Base-by-base conservation (phyloP, 768 basidiomycete species). In the Lentinula edodes region DNA sequence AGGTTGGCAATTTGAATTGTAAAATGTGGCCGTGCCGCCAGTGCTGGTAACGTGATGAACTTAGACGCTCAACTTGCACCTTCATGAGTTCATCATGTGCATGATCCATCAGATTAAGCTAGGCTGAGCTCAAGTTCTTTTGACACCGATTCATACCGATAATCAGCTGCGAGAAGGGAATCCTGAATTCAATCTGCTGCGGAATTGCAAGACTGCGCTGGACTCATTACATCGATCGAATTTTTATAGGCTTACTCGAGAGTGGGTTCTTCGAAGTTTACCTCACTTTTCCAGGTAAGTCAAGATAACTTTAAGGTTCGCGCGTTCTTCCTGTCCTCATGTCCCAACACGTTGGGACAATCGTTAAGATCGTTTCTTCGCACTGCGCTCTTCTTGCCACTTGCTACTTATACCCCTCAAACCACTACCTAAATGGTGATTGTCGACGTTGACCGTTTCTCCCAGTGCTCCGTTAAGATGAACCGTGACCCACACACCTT, bases 401-500 rank as follows among this genome's bases (percentile, higher is more conserved):
- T 48, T 9, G 8, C 18, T 20, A 38, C 18, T 41, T 54, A 13
- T 23, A 35, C 34, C 28, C 28, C 53, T n/a, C 8, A 54, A n/a
- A 7, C 36, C 16, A 12, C 32, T 54, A 2, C 32, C 16, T 23
- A 10, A 23, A 52, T 52, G 52, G 34, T 52, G 9, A 28, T 28
- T 28, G 3, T 28, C 28, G 3, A 28, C 28, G 0, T 52, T 13
- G 8, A 20, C 5, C 3, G 18, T 12, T 12, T 35, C 18, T 36
- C 9, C 35, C 28, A 52, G 52, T 52, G 16, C 36, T 52, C 6
- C 34, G 23, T 32, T 41, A 41, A 34, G 3, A 56, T 56, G 70
- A 56, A 43, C 12, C n/a, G 20, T 23, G 28, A 28, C 28, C 28
- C 28, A 28, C 51, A 66, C 18, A 46, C 39, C 35, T 67, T 77